Evolutionary conservation across 1,284 basidiomycete species (phyloP), one percentile per base, ranked within the genome.

Genomic region (Sporisorium iseilematis-ciliati): DNA sequence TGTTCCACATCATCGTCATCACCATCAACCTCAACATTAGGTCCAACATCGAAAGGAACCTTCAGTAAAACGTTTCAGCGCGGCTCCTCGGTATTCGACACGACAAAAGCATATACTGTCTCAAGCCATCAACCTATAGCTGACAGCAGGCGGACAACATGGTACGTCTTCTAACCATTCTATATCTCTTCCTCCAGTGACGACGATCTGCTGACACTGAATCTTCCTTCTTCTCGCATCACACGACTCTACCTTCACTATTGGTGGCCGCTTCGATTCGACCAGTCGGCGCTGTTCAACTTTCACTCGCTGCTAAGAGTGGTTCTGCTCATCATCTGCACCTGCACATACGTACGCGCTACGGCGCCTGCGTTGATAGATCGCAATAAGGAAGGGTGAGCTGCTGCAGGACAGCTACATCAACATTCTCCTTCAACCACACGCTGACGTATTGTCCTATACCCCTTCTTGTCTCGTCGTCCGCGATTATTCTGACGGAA

Each of bases 231-330:
- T 42, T 6, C 12, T n/a, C 21, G 20, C 26, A 10, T 23, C 16
- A 18, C 10, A 18, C 49, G 11, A 38, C 12, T 16, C 33, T 33
- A 10, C 14, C 35, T 38, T 40, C 10, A 16, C n/a, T 14, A 20
- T 14, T 5, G 29, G 11, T 21, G 16, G 18, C 11, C 42, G 35
- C 14, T 12, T 7, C 20, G 35, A 38, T 5, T 14, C 35, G 11
- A 12, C 4, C 60, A 97, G 95, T 96, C 95, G 49, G 96, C 97
- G 7, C 89, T 99, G 40, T 97, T 99, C 90, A 96, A 97, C 88
- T 99, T 99, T 84, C 92, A 96, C 86, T 95, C 94, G 0, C 89
- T 99, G 20, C 89, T 99, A 14, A 91, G 97, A 78, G 94, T 97
- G 84, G 91, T 97, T 72, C 89, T 99, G 18, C 90, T 99, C 56